Conservation (phyloP, 352 stramenopile species). For the Peronospora farinosa region DNA sequence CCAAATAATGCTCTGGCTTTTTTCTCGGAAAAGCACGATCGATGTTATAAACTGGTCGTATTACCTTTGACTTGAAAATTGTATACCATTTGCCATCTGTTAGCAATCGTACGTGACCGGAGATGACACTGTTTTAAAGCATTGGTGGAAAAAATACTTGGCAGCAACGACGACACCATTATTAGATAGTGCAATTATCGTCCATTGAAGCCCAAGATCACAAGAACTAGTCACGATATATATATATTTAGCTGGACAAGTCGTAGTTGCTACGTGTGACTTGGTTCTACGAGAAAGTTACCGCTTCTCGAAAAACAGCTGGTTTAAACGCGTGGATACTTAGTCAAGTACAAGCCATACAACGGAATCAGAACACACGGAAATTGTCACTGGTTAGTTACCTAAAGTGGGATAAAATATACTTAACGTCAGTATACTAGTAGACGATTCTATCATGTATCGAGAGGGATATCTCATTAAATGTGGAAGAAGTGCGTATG, state of each 20-base stretch:
- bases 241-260: background rate
- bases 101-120: background rate
- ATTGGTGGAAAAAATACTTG: background rate
- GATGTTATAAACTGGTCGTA: background rate
- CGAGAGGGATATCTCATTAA: slow-evolving; percentile 75
- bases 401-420: background rate
- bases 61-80: slow-evolving; percentile 4
- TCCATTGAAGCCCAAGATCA: slow-evolving; percentile 11
- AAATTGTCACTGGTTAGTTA: no score
- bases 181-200: slow-evolving; percentile 22
- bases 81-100: slow-evolving; percentile 18
- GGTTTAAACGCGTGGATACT: slow-evolving; percentile 9
- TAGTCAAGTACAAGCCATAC: no score
- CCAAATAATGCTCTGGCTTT: slow-evolving; percentile 8
- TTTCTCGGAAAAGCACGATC: background rate
- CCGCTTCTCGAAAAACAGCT: slow-evolving; percentile 5
- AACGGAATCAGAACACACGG: no score
- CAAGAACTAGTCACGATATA: slow-evolving; percentile 8
- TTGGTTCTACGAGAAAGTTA: background rate
- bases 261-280: no score
- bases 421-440: background rate
- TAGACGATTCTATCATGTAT: slow-evolving; percentile 45
- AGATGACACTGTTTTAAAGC: background rate
- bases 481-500: slow-evolving; percentile 42
- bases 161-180: slow-evolving; percentile 3